phyloP scores from a whole-genome alignment of 2,329 filamentous ascomycete genomes.

The Paraphaeosphaeria sporulosa region DNA sequence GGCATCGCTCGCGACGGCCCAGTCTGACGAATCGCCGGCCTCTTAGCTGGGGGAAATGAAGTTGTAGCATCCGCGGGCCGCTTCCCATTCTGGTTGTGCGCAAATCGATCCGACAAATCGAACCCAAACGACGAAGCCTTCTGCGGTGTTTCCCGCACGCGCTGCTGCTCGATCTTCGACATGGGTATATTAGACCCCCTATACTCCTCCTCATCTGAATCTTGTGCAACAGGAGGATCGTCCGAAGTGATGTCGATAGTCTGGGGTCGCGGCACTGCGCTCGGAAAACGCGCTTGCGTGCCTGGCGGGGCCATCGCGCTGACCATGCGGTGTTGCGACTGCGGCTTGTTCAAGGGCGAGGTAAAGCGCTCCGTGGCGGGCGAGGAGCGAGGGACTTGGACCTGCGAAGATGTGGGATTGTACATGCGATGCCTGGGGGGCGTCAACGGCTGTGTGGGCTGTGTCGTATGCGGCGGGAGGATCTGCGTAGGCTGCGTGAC shows the following conservation, averaged over 20 bases:
- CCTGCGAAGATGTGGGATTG: conserved; percentile 44
- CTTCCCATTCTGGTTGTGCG: conserved; percentile 36
- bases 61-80: conserved; percentile 30
- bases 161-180: conserved; percentile 57
- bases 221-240: conserved; percentile 57
- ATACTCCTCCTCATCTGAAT: conserved; percentile 51
- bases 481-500: conserved; percentile 48
- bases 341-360: conserved; percentile 51
- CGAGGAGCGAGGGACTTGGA: conserved; percentile 92
- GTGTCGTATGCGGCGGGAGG: conserved; percentile 51
- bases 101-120: conserved; percentile 34
- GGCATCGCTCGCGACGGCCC: conserved; percentile 45
- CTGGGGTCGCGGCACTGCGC: conserved; percentile 55
- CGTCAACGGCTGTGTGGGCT: conserved; percentile 68
- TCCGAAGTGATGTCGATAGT: conserved; percentile 57
- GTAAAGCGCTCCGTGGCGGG: conserved; percentile 59
- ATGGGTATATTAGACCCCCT: conserved; percentile 66
- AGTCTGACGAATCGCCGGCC: conserved; percentile 32
- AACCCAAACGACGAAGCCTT: conserved; percentile 30
- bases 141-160: conserved; percentile 46
- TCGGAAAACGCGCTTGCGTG: conserved; percentile 70
- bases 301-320: conserved; percentile 77
- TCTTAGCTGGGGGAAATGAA: conserved; percentile 34
- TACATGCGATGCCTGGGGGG: conserved; percentile 45
- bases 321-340: conserved; percentile 53